A percentile compares a stretch with the other conserved stretches of the same genome.
Conservation (phyloP, 225 moss, liverwort and hornwort species). For the Sphagnum contortum region DNA sequence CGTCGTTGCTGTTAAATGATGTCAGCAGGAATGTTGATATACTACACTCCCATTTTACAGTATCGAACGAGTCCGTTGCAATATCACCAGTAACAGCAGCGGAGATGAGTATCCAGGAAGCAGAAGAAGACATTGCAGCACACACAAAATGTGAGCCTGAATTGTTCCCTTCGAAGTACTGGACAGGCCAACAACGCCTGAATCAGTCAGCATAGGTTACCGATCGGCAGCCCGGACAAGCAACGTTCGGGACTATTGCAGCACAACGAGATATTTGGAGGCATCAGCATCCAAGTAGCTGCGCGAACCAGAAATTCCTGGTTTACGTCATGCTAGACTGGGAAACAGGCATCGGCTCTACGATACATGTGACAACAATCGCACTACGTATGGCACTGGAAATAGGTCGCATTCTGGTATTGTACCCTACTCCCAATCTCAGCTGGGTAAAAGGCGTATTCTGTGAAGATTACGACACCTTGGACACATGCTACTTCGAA, state of each 20-base stretch:
- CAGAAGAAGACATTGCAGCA: too few relatives aligned
- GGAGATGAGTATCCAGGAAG: too few relatives aligned
- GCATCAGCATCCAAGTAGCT: constrained; percentile 39
- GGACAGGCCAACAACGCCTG: too few relatives aligned
- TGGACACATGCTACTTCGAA: constrained; percentile 44
- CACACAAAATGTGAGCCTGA: too few relatives aligned
- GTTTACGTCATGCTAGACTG: constrained; percentile 24
- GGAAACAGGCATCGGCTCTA: constrained; percentile 32
- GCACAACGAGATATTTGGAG: constrained; percentile 36
- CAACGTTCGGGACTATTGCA: constrained; percentile 29
- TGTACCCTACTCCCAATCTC: constrained; percentile 27
- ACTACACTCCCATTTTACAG: too few relatives aligned
- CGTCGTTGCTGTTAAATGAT: too few relatives aligned
- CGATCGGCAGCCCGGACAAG: constrained; percentile 9
- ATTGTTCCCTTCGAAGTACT: too few relatives aligned
- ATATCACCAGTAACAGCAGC: too few relatives aligned
- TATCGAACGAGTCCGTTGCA: too few relatives aligned
- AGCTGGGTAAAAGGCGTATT: constrained; percentile 45
- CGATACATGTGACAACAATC: constrained; percentile 24
- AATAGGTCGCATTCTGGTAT: constrained; percentile 35
- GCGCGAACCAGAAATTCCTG: constrained; percentile 31
- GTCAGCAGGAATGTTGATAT: too few relatives aligned
- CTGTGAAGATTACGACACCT: constrained; percentile 14
- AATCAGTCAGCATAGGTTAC: too few relatives aligned
- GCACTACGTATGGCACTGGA: constrained; percentile 35